Base-by-base conservation (phyloP, 257 asterid species). In the Solanum lycopersicoides region DNA sequence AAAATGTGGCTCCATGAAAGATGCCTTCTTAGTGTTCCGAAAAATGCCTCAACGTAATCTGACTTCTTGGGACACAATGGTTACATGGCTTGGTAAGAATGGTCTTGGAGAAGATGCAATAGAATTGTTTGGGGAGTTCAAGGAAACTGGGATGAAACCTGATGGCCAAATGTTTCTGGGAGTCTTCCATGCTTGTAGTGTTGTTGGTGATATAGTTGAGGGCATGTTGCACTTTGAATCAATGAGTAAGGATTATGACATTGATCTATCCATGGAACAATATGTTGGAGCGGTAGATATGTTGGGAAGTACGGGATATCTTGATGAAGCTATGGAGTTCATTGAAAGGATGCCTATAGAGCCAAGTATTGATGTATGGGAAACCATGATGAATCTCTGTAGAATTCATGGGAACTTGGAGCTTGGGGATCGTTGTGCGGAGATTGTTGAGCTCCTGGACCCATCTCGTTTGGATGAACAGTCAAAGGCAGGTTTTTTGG, bases 61-160 rank as follows among this genome's bases (percentile, higher is more conserved):
- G 74, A 92, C 97, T 5, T 91, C 99, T 83, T 96, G 99, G 99
- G 99, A 96, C 87, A 89, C 89, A n/a, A 92, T 96, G 95, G 92
- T 95, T 86, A 86, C 93, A 66, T 89, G 96, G 92, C 94, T 94
- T 87, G 96, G 95, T 60, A 91, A 92, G 93, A 94, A 92, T 89
- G 95, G 92, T 23, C 87, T 77, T 45, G 95, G 95, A 66, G 98
- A 96, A 91, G 94, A 89, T 34, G 90, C 99, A 18, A 88, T 94
- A 60, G 96, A 91, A 30, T 88, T 95, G 89, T 95, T 95, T 87
- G 74, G 93, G 11, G 96, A 93, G 88, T 95, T 96, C 89, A 94
- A 95, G 90, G 89, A 66, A 76, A 89, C 92, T 13, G 97, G 98
- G 73, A 74, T 92, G 86, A 90, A 82, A 89, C 99, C 98, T 12